phyloP scores from a whole-genome alignment of 768 basidiomycete genomes.

The Lactarius hengduanensis region DNA sequence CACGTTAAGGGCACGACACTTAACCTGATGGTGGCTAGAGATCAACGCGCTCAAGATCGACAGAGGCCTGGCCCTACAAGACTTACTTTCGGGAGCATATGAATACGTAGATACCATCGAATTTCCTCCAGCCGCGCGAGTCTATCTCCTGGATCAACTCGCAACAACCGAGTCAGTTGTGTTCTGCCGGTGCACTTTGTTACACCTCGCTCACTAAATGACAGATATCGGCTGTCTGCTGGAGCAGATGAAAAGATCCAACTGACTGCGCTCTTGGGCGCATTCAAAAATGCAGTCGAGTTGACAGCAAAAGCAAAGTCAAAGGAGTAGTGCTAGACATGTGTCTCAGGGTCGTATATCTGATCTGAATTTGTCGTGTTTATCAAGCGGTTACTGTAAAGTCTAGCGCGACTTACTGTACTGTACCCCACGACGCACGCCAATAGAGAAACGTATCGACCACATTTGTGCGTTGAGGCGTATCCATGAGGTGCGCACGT shows the following conservation, averaged over 20 bases:
- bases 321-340: constrained; percentile 21
- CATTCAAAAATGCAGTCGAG: constrained; percentile 92
- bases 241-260: constrained; percentile 96
- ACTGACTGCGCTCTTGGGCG: constrained; percentile 83
- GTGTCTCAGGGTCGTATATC: background rate
- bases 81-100: constrained; percentile 87
- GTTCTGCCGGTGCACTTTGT: background rate
- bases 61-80: constrained; percentile 91
- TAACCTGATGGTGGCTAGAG: constrained; percentile 48
- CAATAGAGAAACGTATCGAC: no score
- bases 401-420: no score
- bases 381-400: no score
- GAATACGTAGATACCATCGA: constrained; percentile 88
- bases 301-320: constrained; percentile 48
- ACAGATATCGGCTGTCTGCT: constrained; percentile 84
- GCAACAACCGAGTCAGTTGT: constrained; percentile 89
- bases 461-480: background rate
- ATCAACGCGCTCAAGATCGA: constrained; percentile 86
- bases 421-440: no score
- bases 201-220: background rate
- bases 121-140: constrained; percentile 78
- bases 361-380: background rate
- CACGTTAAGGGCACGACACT: background rate
- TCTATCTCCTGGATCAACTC: constrained; percentile 89
- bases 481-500: background rate